Evolutionary conservation across 768 basidiomycete species (phyloP).

Genomic region (Podaxis carcinomalis): DNA sequence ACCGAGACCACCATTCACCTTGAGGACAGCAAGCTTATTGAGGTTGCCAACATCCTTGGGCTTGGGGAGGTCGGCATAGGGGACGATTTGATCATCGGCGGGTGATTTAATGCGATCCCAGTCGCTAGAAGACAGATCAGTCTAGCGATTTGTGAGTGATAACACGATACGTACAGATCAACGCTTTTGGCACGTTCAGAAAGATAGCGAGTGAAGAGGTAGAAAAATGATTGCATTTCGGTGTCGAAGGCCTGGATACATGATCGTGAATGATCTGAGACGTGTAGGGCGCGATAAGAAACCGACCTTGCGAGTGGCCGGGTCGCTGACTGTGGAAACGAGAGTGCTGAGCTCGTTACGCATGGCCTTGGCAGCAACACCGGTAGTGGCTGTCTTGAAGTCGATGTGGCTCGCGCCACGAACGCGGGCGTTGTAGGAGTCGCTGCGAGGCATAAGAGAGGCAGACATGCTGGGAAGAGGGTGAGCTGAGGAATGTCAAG

Average conservation of each 20-base stretch:
- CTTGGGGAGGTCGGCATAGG: slow-evolving; percentile 69
- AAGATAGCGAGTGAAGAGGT: slow-evolving; percentile 93
- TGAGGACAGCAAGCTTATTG: slow-evolving; percentile 90
- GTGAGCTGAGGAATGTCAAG: slow-evolving; percentile 8
- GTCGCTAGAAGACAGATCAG: slow-evolving; percentile 42
- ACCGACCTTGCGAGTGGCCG: slow-evolving; percentile 73
- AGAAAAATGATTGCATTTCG: slow-evolving; percentile 96
- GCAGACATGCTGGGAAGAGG: slow-evolving; percentile 41
- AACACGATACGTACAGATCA: slow-evolving; percentile 63
- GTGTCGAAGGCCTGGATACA: slow-evolving; percentile 69
- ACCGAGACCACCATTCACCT: slow-evolving; percentile 87
- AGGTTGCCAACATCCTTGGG: slow-evolving; percentile 60
- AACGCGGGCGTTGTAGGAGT: slow-evolving; percentile 67
- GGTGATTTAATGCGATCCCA: slow-evolving; percentile 91
- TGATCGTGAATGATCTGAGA: slow-evolving; percentile 18
- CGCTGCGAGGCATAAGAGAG: slow-evolving; percentile 56
- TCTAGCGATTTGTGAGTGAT: slow-evolving; percentile 6
- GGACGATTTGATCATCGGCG: slow-evolving; percentile 78
- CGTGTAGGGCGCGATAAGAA: not conserved
- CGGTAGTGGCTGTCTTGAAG: slow-evolving; percentile 97
- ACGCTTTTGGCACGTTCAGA: slow-evolving; percentile 81
- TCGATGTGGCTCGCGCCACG: slow-evolving; percentile 83
- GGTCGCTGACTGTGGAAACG: slow-evolving; percentile 81
- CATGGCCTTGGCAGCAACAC: slow-evolving; percentile 93
- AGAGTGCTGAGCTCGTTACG: slow-evolving; percentile 96